Base-by-base conservation (phyloP, 768 basidiomycete genomes). In the Candolleomyces aberdarensis region DNA sequence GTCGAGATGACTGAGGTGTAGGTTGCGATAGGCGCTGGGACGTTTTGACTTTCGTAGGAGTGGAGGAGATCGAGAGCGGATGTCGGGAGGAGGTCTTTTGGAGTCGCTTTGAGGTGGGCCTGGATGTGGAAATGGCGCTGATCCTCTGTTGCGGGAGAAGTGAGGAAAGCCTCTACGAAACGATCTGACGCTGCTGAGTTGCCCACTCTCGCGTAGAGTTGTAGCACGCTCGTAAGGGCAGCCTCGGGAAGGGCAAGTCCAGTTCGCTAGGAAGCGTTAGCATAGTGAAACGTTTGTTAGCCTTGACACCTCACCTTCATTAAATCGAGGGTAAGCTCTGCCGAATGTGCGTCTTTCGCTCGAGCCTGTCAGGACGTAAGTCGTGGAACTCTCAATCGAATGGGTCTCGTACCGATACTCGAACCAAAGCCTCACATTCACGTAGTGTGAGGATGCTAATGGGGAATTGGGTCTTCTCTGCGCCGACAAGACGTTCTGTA, bases 81-180 rank as follows among this genome's bases (percentile, higher is more conserved):
- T 0, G 79, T 77, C 2, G 90, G 88, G 43, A 91, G 78, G 0
- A 71, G 73, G 22, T 80, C 75, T 0, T 68, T 63, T 0, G 85
- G 75, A 5, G 80, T 72, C 1, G 83, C 75, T 44, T 76, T 76
- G 39, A 94, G 72, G 67, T 91, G 82, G 0, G 86, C 79, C 69
- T 86, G 86, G 62, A 96, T 74, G 63, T 94, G 88, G 15, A 92
- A 78, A 66, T 93, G 85, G 2, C 85, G 84, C 64, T 91, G 89
- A 17, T 62, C 69, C 41, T 82, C 82, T 0, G 81, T 85, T 31
- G 82, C 85, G 11, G 70, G 17, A 47, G 47, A 39, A 32, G 40
- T 59, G 49, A 44, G 22, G 39, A 58, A 58, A 44, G 43, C 50
- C 20, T 48, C 13, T 9, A 61, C 17, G 39, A 83, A 70, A 2